Base-by-base conservation (phyloP, 805 yeast genomes). In the Sugiyamaella marilandica region DNA sequence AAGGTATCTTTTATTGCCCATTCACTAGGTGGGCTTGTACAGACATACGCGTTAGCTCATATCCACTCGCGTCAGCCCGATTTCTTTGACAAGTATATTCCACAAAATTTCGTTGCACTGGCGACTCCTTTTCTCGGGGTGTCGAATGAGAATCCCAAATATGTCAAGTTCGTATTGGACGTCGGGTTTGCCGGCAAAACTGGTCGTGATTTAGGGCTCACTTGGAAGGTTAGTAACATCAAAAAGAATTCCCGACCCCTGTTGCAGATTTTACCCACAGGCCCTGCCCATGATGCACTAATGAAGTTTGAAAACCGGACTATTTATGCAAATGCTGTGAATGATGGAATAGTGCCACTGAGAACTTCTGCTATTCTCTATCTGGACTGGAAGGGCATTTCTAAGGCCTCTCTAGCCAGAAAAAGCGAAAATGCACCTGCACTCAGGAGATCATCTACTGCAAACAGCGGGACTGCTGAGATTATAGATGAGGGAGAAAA, bases 291-390 rank as follows among this genome's bases (percentile, higher is more conserved):
- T 55, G 70, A 69, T 34, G 74, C 85, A 0, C 74, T 92, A 54
- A 78, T 79, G 53, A 68, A 70, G 53, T 92, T 94, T 69, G 65
- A 74, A 41, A 72, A 85, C 55, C 74, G 97, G 56, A 89, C 97
- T 0, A 72, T 86, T 0, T 94, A 94, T 67, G 97, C 98, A 0
- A 94, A 94, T 69, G 84, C 87, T 0, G 75, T 87, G 16, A 84
- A 94, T 67, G 99, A 94, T 70, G 99, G 99, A 1, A 90, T 94
- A 50, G 99, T 94, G 1, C 98, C 99, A 0, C 72, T 94, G 60
- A 73, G 98, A 49, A 94, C 99, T 0, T 83, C 96, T 0, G 89
- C 97, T 0, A 70, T 92, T 50, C 68, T 92, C 26, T 92, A 85
- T 62, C 68, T 94, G 11, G 98, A 94, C 66, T 90, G 95, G 86